phyloP scores from a whole-genome alignment of 2,329 filamentous ascomycete genomes.

The Neodidymelliopsis sp. region DNA sequence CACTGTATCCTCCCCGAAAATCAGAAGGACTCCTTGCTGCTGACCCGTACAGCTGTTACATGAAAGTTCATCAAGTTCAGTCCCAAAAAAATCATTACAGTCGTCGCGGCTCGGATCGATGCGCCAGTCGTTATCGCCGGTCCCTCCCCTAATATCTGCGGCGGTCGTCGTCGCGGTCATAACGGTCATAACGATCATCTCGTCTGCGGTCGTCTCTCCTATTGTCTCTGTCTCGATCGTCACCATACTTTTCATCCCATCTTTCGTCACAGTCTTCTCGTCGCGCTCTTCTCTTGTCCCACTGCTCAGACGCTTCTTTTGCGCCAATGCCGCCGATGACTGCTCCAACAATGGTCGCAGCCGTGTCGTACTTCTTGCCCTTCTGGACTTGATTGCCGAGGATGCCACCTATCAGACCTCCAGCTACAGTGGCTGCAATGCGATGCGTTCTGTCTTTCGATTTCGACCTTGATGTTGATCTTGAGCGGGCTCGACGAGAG shows the following conservation, averaged over 20 bases:
- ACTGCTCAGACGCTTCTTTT: slow-evolving; percentile 37
- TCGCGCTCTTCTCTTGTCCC: slow-evolving; percentile 22
- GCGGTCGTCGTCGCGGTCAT: neutral
- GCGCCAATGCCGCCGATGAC: slow-evolving; percentile 46
- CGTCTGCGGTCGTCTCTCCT: slow-evolving; percentile 10
- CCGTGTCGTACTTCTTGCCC: slow-evolving; percentile 37
- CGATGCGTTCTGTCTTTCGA: slow-evolving; percentile 34
- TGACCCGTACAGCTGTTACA: too few species aligned
- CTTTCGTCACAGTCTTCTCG: slow-evolving; percentile 21
- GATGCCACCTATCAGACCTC: slow-evolving; percentile 45
- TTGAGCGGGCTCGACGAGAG: slow-evolving; percentile 22
- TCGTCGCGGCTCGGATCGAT: too few species aligned
- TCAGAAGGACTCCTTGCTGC: too few species aligned
- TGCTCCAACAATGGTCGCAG: slow-evolving; percentile 45
- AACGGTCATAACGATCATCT: slow-evolving; percentile 2
- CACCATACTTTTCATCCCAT: slow-evolving; percentile 13
- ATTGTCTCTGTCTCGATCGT: slow-evolving; percentile 3
- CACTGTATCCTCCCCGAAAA: slow-evolving; percentile 14
- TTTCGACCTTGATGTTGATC: slow-evolving; percentile 16
- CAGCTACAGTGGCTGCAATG: slow-evolving; percentile 38
- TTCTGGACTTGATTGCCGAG: slow-evolving; percentile 34
- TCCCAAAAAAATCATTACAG: too few species aligned
- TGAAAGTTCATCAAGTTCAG: too few species aligned
- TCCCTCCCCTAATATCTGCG: slow-evolving; percentile 2
- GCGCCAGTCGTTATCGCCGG: too few species aligned